phyloP scores from a whole-genome alignment of 441 rosid genomes.

The Melastoma candidum region DNA sequence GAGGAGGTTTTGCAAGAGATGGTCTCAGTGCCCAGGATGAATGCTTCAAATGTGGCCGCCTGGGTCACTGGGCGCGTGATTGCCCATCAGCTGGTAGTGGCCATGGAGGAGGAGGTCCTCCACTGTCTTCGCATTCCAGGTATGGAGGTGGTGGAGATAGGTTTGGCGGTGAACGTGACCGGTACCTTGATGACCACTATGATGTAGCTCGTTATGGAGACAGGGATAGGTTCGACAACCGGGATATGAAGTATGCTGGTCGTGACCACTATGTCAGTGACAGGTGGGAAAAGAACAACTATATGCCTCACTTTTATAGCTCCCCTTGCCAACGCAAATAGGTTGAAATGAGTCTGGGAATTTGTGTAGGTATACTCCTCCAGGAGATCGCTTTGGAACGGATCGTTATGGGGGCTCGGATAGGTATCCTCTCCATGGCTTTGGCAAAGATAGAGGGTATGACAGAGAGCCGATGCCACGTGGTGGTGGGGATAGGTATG shows the following conservation, averaged over 20 bases:
- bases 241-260: conserved; percentile 50
- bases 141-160: conserved; percentile 73
- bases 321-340: no score
- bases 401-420: no score
- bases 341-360: no score
- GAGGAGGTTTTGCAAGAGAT: conserved; percentile 54
- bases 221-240: conserved; percentile 66
- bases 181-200: conserved; percentile 73
- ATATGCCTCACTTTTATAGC: no score
- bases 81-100: conserved; percentile 83
- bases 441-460: no score
- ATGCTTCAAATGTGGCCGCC: conserved; percentile 91
- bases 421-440: no score
- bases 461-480: no score
- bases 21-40: conserved; percentile 72
- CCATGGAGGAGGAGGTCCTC: conserved; percentile 43
- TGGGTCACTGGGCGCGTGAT: conserved; percentile 96
- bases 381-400: no score
- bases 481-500: no score
- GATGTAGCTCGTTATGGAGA: conserved; percentile 76
- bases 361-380: no score
- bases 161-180: conserved; percentile 63
- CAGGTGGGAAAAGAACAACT: conserved; percentile 33
- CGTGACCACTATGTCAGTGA: conserved; percentile 67
- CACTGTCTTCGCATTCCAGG: conserved; percentile 65